Percentiles rank a stretch among this genome's conserved stretches.
Conservation (phyloP, 2,329 filamentous ascomycete species). For the Colletotrichum filicis region DNA sequence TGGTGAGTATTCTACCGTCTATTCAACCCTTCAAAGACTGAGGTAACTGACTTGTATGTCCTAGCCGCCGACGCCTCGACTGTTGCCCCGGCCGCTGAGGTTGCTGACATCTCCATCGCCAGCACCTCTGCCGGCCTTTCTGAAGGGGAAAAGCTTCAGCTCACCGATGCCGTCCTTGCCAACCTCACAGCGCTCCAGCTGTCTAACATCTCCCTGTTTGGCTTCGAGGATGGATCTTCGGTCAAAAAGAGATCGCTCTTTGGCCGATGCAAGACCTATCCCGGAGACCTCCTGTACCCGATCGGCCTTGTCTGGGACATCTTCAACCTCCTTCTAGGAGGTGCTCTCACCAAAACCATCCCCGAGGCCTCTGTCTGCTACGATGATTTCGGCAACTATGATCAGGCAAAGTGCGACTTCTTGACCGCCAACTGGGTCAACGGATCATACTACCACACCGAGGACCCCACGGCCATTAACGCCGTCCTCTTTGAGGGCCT, state of each 20-base stretch:
- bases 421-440: slow-evolving; percentile 44
- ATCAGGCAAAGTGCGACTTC: slow-evolving; percentile 44
- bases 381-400: slow-evolving; percentile 43
- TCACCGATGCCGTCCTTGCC: slow-evolving; percentile 47
- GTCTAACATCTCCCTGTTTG: slow-evolving; percentile 45
- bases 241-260: slow-evolving; percentile 36
- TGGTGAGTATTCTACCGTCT: slow-evolving; percentile 33
- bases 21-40: background rate
- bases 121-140: slow-evolving; percentile 21
- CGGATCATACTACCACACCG: slow-evolving; percentile 40
- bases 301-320: slow-evolving; percentile 42
- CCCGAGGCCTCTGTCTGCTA: slow-evolving; percentile 48
- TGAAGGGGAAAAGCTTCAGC: slow-evolving; percentile 41
- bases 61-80: slow-evolving; percentile 38
- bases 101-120: slow-evolving; percentile 14
- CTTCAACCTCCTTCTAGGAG: slow-evolving; percentile 48
- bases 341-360: slow-evolving; percentile 43
- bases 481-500: slow-evolving; percentile 41
- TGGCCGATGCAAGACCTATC: slow-evolving; percentile 47
- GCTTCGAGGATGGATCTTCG: slow-evolving; percentile 41
- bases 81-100: slow-evolving; percentile 38
- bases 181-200: slow-evolving; percentile 44
- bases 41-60: slow-evolving; percentile 4
- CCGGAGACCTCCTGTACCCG: slow-evolving; percentile 46
- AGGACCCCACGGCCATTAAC: slow-evolving; percentile 42